Evolutionary conservation across 2,329 filamentous ascomycete genomes (phyloP), one percentile per base, ranked within the genome.

Genomic region (Fusarium buxicola): DNA sequence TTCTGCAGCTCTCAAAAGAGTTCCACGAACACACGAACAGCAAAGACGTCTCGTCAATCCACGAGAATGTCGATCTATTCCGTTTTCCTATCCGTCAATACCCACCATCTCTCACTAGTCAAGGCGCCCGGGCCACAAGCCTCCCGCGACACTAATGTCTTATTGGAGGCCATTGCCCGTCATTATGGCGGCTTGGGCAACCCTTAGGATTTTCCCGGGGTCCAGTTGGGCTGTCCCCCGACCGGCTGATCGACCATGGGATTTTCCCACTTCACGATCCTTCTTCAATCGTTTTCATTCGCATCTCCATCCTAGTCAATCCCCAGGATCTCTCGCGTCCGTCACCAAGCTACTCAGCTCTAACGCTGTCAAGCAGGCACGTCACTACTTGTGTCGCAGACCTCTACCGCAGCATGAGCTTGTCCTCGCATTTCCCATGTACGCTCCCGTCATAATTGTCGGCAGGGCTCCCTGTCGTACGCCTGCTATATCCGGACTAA

Each of bases 121-220:
- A 65, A 65, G 46, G 55, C 52, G 51, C 50, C 55, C 51, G 52
- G 63, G 62, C 50, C 48, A 60, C 50, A 66, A 70, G 69, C 67
- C 65, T 70, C 69, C 69, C 69, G 69, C 31, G 52, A 56, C 60
- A 68, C 69, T 71, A 71, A 58, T 38, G 40, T 53, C 39, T 53
- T 18, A 69, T 67, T 67, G 68, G 69, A 63, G 56, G 32, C 31
- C 44, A 27, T 45, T 46, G 44, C 40, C 27, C 30, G 41, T 49
- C 39, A 49, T 55, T 51, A 65, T 56, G 46, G 56, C 60, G 46
- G 56, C 63, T 66, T 57, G 48, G 54, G 54, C 56, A 63, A 63
- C 53, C 39, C 43, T 55, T 39, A 34, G 45, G 45, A 56, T 47
- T 51, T 55, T 51, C 38, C 63, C 58, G 51, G 53, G 43, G 54